phyloP scores from a whole-genome alignment of 139 green algal genomes.

The Mesostigma viride region DNA sequence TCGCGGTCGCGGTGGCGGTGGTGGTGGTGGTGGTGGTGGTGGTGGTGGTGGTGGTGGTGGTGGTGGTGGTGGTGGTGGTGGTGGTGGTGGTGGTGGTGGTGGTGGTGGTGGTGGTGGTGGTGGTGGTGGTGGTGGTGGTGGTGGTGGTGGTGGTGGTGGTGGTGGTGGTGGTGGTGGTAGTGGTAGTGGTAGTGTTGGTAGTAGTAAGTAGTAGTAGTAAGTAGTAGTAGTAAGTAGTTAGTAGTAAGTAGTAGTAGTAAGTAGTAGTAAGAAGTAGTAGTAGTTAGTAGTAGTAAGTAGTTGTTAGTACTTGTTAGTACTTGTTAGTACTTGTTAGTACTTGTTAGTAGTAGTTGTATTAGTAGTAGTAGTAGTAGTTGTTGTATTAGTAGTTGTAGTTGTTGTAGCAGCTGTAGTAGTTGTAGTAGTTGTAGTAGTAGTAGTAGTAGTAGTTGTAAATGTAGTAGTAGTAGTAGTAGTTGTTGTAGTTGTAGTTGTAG shows the following conservation, averaged over 20 bases:
- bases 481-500: neutral
- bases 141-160: too few species aligned
- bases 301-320: too few species aligned
- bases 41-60: constrained; percentile 1
- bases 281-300: too few species aligned
- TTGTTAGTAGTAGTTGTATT: constrained; percentile 3
- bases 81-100: constrained; percentile 1
- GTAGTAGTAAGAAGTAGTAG: too few species aligned
- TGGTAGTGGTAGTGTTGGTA: too few species aligned
- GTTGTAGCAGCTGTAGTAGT: constrained; percentile 2
- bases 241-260: too few species aligned
- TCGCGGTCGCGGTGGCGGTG: neutral
- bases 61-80: neutral
- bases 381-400: neutral
- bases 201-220: too few species aligned
- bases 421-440: neutral
- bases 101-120: neutral
- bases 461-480: constrained; percentile 7
- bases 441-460: constrained; percentile 7
- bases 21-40: constrained; percentile 3
- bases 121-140: constrained; percentile 2
- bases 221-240: too few species aligned
- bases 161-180: too few species aligned
- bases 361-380: neutral
- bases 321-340: too few species aligned